Conservation (phyloP, 2,329 filamentous ascomycete species). For the Fusarium nematophilum region DNA sequence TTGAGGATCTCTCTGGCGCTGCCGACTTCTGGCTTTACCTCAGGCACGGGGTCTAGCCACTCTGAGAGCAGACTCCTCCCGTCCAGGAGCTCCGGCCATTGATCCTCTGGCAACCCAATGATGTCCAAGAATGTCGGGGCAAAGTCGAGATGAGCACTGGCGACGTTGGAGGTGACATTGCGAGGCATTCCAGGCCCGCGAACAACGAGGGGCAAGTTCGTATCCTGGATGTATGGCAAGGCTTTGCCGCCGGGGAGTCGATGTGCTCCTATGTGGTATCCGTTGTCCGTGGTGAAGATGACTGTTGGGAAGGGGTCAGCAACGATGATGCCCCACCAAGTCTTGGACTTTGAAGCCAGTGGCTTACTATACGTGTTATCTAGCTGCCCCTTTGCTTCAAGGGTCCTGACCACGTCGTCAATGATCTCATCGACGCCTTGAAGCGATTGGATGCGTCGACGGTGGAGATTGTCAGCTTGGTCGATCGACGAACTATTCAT, state of each 20-base stretch:
- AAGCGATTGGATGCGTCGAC: constrained; percentile 53
- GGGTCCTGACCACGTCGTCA: constrained; percentile 49
- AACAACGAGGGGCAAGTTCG: constrained; percentile 63
- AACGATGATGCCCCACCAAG: too few relatives aligned
- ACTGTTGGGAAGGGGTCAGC: too few relatives aligned
- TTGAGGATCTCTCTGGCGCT: not conserved
- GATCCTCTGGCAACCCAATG: constrained; percentile 38
- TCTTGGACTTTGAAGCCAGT: not conserved
- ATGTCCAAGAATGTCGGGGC: constrained; percentile 64
- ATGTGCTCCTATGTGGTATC: constrained; percentile 64
- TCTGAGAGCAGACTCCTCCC: constrained; percentile 22
- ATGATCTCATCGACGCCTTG: constrained; percentile 58
- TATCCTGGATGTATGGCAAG: constrained; percentile 63
- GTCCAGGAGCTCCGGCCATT: constrained; percentile 44
- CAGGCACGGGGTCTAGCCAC: constrained; percentile 17
- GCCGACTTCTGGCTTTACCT: constrained; percentile 28
- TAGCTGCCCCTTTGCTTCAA: constrained; percentile 45
- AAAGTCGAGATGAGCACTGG: constrained; percentile 65
- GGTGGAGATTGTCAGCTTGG: constrained; percentile 51
- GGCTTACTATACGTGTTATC: constrained; percentile 54
- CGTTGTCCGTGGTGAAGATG: constrained; percentile 64
- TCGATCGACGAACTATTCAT: constrained; percentile 23
- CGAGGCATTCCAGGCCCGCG: constrained; percentile 59
- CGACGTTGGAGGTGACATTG: constrained; percentile 50
- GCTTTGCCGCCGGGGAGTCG: constrained; percentile 62